Conservation (phyloP, 1,284 basidiomycete species). For the Sporisorium graminicola region DNA sequence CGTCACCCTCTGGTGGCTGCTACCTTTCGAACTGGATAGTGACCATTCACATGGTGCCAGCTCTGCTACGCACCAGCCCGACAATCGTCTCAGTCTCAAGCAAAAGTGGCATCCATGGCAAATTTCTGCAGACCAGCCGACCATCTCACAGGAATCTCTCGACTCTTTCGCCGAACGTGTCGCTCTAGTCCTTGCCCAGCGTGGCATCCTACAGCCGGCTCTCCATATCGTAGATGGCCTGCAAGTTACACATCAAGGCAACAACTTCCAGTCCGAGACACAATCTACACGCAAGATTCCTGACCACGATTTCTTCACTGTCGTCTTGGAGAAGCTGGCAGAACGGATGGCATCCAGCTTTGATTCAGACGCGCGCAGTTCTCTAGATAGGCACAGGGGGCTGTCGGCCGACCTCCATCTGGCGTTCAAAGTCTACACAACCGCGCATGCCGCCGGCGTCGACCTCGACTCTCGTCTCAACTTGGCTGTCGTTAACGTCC, state of each 20-base stretch:
- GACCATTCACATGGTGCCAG: not conserved
- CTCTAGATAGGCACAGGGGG: constrained; percentile 22
- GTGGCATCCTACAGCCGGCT: constrained; percentile 35
- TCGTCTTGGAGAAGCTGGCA: constrained; percentile 22
- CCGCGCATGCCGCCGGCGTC: constrained; percentile 15
- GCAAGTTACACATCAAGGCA: constrained; percentile 2
- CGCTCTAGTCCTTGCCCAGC: constrained; percentile 41
- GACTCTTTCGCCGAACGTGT: constrained; percentile 41
- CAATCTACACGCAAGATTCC: constrained; percentile 10
- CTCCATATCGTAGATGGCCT: constrained; percentile 31
- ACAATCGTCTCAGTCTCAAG: constrained; percentile 25
- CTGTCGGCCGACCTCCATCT: constrained; percentile 33
- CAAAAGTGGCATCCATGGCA: constrained; percentile 49
- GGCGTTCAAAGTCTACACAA: constrained; percentile 24
- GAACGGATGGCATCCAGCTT: constrained; percentile 19
- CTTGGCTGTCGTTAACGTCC: constrained; percentile 28
- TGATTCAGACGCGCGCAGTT: constrained; percentile 8
- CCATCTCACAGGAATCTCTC: constrained; percentile 20
- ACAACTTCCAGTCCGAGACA: not conserved
- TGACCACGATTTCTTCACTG: constrained; percentile 41
- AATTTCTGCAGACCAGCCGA: constrained; percentile 4
- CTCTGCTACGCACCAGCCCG: not conserved
- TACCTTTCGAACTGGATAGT: constrained; percentile 38
- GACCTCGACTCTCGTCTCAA: constrained; percentile 31
- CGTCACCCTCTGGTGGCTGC: constrained; percentile 37